These are phyloP conservation scores for Coemansia sp. DNA, from an alignment of 192 early-diverging fungal species.

Conservation along the genomic window DNA sequence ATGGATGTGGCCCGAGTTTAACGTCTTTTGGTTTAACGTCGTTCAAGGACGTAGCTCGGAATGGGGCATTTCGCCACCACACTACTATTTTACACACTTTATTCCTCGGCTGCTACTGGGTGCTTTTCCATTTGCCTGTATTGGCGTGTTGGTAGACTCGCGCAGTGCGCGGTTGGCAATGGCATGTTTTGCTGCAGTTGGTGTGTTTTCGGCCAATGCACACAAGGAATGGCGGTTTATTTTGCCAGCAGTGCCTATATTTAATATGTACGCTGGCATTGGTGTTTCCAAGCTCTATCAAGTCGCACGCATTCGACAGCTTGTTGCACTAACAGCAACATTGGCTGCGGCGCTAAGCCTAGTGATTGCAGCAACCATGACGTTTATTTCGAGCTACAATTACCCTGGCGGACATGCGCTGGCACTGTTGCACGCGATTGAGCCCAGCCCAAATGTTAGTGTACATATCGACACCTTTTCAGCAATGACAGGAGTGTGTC, in stretches of 20 bases:
- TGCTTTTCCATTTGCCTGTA: slow-evolving; percentile 65
- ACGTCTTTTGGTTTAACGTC: slow-evolving; percentile 66
- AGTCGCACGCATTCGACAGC: slow-evolving; percentile 16
- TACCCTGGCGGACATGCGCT: slow-evolving; percentile 90
- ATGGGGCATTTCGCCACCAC: slow-evolving; percentile 60
- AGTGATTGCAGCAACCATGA: slow-evolving; percentile 22
- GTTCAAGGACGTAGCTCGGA: slow-evolving; percentile 51
- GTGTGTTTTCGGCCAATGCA: slow-evolving; percentile 68
- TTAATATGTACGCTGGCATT: slow-evolving; percentile 71
- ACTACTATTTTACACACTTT: slow-evolving; percentile 70
- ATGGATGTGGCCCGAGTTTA: slow-evolving; percentile 65
- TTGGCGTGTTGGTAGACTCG: slow-evolving; percentile 50
- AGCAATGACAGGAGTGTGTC: slow-evolving; percentile 81
- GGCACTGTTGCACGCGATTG: slow-evolving; percentile 58
- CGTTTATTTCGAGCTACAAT: slow-evolving; percentile 69
- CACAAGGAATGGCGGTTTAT: slow-evolving; percentile 99
- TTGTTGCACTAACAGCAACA: slow-evolving; percentile 6
- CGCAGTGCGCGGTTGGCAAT: slow-evolving; percentile 56
- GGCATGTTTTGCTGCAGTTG: slow-evolving; percentile 61
- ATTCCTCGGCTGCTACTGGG: slow-evolving; percentile 73
- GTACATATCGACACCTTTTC: slow-evolving; percentile 73
- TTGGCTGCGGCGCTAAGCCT: slow-evolving; percentile 7
- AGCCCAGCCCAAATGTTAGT: slow-evolving; percentile 17
- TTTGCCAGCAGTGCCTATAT: slow-evolving; percentile 76
- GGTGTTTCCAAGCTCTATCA: slow-evolving; percentile 29